Evolutionary conservation across 352 stramenopile genomes (phyloP).

Genomic region (Phytophthora melonis): DNA sequence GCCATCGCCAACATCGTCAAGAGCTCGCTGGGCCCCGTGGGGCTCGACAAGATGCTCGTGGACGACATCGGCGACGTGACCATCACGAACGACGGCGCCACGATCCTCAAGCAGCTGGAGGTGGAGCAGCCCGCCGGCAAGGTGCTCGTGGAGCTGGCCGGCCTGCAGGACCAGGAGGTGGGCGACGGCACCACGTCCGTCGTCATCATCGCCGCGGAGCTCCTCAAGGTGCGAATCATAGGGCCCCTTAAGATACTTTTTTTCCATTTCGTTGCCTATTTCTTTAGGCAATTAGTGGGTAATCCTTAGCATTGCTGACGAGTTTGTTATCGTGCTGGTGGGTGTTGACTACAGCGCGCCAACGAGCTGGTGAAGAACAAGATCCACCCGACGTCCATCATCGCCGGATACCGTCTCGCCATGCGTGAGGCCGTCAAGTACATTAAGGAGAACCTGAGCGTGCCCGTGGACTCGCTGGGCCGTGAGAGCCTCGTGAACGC

Average conservation of each 20-base stretch:
- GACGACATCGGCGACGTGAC: constrained; percentile 99
- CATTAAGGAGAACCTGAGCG: constrained; percentile 98
- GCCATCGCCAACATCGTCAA: constrained; percentile 99
- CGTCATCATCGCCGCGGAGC: constrained; percentile 98
- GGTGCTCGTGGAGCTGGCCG: constrained; percentile 98
- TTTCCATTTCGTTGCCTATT: neutral
- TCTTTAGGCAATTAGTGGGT: neutral
- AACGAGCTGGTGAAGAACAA: constrained; percentile 98
- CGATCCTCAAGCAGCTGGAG: constrained; percentile 99
- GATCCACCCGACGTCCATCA: constrained; percentile 99
- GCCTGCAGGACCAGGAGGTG: constrained; percentile 99
- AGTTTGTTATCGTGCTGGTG: neutral
- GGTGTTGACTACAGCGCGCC: constrained; percentile 72
- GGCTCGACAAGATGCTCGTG: constrained; percentile 99
- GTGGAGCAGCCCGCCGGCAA: constrained; percentile 99
- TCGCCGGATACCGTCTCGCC: constrained; percentile 98
- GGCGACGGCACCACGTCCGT: constrained; percentile 99
- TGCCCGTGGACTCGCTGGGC: constrained; percentile 95
- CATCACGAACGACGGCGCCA: constrained; percentile 99
- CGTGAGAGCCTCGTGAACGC: constrained; percentile 97
- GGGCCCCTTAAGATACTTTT: constrained; percentile 28
- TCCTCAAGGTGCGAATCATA: constrained; percentile 85
- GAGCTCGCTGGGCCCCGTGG: constrained; percentile 97
- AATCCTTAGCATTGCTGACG: neutral
- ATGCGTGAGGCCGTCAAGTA: constrained; percentile 99